Evolutionary conservation across 2,329 filamentous ascomycete species (phyloP), one percentile per base, ranked within the genome.

Genomic region (Aureobasidium subglaciale): DNA sequence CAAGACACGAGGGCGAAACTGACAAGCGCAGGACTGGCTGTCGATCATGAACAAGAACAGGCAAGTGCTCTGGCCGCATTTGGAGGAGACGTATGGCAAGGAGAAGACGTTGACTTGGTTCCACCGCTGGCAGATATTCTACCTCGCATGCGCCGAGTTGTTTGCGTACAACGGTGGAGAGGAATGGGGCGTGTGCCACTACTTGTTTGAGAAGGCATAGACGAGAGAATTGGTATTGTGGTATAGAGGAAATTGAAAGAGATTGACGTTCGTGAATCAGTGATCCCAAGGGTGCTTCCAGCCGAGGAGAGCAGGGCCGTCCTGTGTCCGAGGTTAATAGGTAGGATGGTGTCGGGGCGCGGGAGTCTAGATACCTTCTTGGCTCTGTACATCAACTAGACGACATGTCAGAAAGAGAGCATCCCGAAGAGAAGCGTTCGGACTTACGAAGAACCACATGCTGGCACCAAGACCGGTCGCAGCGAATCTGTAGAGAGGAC

Each of bases 381-480:
- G 66, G 90, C 90, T 67, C 93, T 84, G 78, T 96, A 97, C 85
- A 96, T 90, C 69, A 96, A 76, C 91, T 96, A 66, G 34, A 59
- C 35, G 16, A 10, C 10, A 5, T 37, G 49, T 49, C 43, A 58
- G 45, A 22, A 9, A n/a, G 13, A 27, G 29, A 16, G 16, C 5
- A 18, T 16, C n/a, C n/a, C n/a, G 22, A 13, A 13, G 2, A 20
- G 13, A 7, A 32, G 7, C 3, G 11, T 10, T 13, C 1, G 5
- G n/a, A 8, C 87, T 69, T 82, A 97, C 91, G 73, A 93, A 99
- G 76, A 99, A 97, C 93, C 93, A 99, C 93, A 97, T 99, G 75
- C 87, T 88, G 55, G 93, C 93, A 64, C 90, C 88, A 60, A 99
- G 79, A 59, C 86, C 88, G 41, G 90, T 96, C 43, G 88, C 92